Evolutionary conservation across 176 grass and related monocot species (phyloP), one percentile per base, ranked within the genome.

Genomic region (Rhynchospora pubera): DNA sequence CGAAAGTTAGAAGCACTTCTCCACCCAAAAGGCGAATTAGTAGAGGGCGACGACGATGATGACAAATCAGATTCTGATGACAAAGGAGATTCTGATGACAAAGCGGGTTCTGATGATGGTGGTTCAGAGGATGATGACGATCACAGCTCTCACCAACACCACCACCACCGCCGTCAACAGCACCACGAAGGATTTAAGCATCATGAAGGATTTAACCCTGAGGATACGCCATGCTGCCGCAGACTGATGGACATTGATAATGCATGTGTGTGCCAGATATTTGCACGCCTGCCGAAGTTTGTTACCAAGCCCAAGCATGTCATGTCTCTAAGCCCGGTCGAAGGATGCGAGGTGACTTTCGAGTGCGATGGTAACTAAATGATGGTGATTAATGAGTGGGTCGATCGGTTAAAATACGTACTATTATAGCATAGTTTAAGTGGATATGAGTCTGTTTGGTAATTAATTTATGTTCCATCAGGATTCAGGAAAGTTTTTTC

Each of bases 171-270:
- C 30, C 82, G 80, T 18, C 79, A 60, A 28, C 26, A 28, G 14
- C 43, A 24, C 28, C 62, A 60, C 11, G 64, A 67, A 24, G 47
- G 47, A 3, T 55, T 67, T 1, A 79, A 92, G 14, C 43, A 24
- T 44, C 62, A 60, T 12, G 64, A 67, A 24, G 47, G 47, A 3
- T 55, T 67, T 1, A 79, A 92, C 52, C 89, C 92, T 6, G 85
- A 88, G 80, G 90, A 92, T 85, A 88, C 93, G 5, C 90, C 88
- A 13, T 96, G 93, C 77, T 96, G 93, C 90, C 84, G 90, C 9
- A 86, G 93, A 3, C 90, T 96, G 16, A 87, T 83, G 84, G 86
- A 91, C 61, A 85, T 93, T 39, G 88, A 96, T 71, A 87, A 89
- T 63, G 88, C 86, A 9, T 96, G 93, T 85, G 85, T 96, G 84